Evolutionary conservation across 2,329 filamentous ascomycete species (phyloP), one percentile per base, ranked within the genome.

Genomic region (Akanthomyces lecanii): DNA sequence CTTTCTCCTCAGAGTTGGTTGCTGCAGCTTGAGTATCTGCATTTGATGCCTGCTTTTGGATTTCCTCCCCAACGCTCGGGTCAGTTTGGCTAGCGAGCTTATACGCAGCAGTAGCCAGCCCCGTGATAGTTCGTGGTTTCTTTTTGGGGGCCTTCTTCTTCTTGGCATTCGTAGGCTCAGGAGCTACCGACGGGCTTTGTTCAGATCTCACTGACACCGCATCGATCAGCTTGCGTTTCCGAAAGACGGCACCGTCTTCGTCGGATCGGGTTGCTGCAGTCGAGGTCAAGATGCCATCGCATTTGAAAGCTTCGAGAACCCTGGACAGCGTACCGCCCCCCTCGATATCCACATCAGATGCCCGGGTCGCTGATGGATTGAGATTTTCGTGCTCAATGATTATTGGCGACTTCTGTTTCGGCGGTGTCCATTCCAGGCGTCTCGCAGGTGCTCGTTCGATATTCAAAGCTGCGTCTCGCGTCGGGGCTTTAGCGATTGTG

Each of bases 121-220:
- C 90, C 0, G 92, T 96, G 63, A 96, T 88, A 0, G 91, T 96
- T 47, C 85, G 86, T 0, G 87, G 76, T 72, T 89, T 93, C 75
- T 90, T 92, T 73, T 85, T 64, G 4, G 23, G 87, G 4, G 81
- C 76, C 5, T 79, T 77, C 67, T 85, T 89, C 25, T 75, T 71
- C 70, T 84, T 85, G 1, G 69, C 66, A 0, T 75, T 75, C 1
- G 75, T 74, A 21, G 63, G 66, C 55, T 66, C 66, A 62, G 67
- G 62, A 18, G 36, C 25, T 3, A 75, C 71, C 12, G 47, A 28
- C 4, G 5, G 25, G n/a, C 16, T 36, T 33, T 21, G 55, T 28
- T 44, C 45, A 2, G 48, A 23, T 5, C 68, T 71, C 0, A 73
- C 73, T 1, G 77, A 73, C 1, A 85, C 73, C 45, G 82, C 70